Conservation (phyloP, 73 alveolate genomes). For the Tetrahymena thermophila region DNA sequence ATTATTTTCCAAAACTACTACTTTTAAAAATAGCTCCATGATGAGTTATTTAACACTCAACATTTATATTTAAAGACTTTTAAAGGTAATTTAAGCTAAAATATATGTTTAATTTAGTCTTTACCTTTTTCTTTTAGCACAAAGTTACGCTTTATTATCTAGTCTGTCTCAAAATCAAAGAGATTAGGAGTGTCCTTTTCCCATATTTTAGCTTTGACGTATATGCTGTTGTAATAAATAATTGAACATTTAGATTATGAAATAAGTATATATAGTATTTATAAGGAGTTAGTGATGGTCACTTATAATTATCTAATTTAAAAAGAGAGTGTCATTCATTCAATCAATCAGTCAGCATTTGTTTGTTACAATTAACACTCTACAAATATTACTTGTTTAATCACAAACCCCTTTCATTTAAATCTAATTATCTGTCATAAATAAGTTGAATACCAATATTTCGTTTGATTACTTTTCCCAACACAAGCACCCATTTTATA, state of each 20-base stretch:
- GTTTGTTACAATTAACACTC: not conserved
- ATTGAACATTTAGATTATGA: not conserved
- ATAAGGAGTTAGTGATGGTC: not conserved
- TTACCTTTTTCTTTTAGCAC: not conserved
- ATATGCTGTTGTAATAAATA: not conserved
- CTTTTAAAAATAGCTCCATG: not conserved
- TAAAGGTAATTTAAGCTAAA: not conserved
- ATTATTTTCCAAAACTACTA: not conserved
- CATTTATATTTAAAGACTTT: not conserved
- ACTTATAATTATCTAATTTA: too few species aligned
- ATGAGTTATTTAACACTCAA: too few species aligned
- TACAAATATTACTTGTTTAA: not conserved
- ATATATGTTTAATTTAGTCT: not conserved
- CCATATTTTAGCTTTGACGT: not conserved
- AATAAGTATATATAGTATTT: too few species aligned
- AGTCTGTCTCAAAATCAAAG: not conserved
- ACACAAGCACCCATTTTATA: not conserved
- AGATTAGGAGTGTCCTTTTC: not conserved
- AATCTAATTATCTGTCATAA: not conserved
- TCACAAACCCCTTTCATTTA: not conserved
- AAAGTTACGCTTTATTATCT: not conserved
- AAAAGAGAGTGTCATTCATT: not conserved
- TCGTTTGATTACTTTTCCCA: not conserved
- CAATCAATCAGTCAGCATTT: too few species aligned
- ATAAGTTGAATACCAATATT: not conserved